Percentiles rank a stretch among this genome's conserved stretches.
These are phyloP conservation scores for Aspergillus sp. DNA, from an alignment of 2,329 filamentous ascomycete species.

Conservation along the genomic window DNA sequence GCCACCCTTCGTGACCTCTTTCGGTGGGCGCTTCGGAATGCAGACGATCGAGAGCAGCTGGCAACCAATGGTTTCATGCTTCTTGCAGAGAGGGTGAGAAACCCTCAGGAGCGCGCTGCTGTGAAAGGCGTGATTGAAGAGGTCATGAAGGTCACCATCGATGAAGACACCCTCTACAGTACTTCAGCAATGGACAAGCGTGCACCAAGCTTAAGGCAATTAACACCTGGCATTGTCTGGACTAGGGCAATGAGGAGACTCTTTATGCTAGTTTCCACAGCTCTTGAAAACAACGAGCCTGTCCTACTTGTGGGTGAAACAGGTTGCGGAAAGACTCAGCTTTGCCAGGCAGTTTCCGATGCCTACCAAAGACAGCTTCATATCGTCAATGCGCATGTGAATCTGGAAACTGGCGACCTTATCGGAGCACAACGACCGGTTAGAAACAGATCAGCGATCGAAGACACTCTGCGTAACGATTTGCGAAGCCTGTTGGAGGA, in stretches of 20 bases:
- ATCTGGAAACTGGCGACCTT: constrained; percentile 94
- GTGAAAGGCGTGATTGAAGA: constrained; percentile 88
- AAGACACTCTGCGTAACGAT: constrained; percentile 64
- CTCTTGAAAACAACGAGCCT: constrained; percentile 86
- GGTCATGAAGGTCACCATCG: constrained; percentile 82
- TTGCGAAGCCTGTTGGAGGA: constrained; percentile 50
- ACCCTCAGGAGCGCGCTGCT: constrained; percentile 77
- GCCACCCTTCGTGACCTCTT: constrained; percentile 95
- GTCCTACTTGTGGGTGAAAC: constrained; percentile 95
- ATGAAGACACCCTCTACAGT: constrained; percentile 72
- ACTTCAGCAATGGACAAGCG: constrained; percentile 58
- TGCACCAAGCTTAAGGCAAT: constrained; percentile 41
- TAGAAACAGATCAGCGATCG: constrained; percentile 74
- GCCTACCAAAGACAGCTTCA: constrained; percentile 73
- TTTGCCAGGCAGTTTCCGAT: constrained; percentile 88
- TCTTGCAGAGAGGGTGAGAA: constrained; percentile 89
- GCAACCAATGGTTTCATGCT: constrained; percentile 95
- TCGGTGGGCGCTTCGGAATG: constrained; percentile 84
- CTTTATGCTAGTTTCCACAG: constrained; percentile 84
- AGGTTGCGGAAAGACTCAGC: constrained; percentile 95
- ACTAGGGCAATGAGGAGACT: constrained; percentile 90
- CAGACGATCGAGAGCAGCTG: constrained; percentile 82
- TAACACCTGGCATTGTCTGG: constrained; percentile 71
- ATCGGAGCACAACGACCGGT: constrained; percentile 94
- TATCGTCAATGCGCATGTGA: constrained; percentile 96